Conservation (phyloP, 192 early-diverging fungal species). For the Entomortierella beljakovae region DNA sequence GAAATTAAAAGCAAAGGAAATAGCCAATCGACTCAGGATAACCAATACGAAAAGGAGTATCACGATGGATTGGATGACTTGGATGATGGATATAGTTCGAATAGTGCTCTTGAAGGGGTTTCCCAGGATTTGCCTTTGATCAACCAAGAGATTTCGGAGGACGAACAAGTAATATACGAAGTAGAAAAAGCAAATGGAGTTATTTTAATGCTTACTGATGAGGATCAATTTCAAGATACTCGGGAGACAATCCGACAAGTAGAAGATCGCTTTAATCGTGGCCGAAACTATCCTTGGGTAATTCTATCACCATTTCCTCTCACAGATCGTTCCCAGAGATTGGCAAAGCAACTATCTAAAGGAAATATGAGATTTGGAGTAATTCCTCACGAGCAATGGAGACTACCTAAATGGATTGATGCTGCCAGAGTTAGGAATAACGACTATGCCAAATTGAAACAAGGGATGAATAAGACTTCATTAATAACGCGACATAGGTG, state of each 20-base stretch:
- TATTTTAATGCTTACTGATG: slow-evolving; percentile 67
- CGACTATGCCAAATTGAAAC: slow-evolving; percentile 19
- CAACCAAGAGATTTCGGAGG: neutral
- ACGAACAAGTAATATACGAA: slow-evolving; percentile 7
- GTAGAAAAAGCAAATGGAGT: slow-evolving; percentile 34
- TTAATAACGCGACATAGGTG: slow-evolving; percentile 8
- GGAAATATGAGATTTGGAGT: slow-evolving; percentile 59
- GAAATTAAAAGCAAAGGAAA: too few relatives aligned
- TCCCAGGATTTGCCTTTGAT: neutral
- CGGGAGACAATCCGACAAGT: slow-evolving; percentile 63
- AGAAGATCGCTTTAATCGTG: slow-evolving; percentile 74
- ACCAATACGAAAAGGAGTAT: too few relatives aligned
- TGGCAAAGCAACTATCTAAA: slow-evolving; percentile 49
- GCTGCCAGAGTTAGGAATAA: slow-evolving; percentile 14
- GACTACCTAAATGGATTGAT: slow-evolving; percentile 61
- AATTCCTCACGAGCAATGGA: slow-evolving; percentile 64
- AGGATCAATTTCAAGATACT: slow-evolving; percentile 61
- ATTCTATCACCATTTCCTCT: slow-evolving; percentile 78
- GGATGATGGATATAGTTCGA: neutral
- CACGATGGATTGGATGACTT: neutral
- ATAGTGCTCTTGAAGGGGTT: neutral
- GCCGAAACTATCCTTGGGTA: slow-evolving; percentile 77
- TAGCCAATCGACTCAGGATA: too few relatives aligned
- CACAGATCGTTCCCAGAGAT: slow-evolving; percentile 61
- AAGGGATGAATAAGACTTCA: slow-evolving; percentile 16